phyloP scores from a whole-genome alignment of 768 basidiomycete species.

The Boletus rubropictus region DNA sequence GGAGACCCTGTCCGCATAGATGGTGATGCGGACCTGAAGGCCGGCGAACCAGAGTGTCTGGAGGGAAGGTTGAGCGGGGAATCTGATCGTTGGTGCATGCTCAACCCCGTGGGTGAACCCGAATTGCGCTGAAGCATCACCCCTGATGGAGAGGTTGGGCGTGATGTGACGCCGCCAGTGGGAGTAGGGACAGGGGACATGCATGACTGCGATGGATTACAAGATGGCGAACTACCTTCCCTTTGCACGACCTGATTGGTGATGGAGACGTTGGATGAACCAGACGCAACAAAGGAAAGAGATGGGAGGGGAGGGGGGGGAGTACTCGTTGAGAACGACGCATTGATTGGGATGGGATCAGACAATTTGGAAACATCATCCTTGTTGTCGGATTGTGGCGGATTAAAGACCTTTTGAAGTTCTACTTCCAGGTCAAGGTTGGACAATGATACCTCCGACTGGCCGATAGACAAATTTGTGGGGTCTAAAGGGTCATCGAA shows the following conservation, averaged over 20 bases:
- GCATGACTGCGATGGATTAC: constrained; percentile 4
- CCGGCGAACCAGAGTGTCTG: constrained; percentile 17
- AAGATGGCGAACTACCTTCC: constrained; percentile 1
- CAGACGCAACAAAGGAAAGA: constrained; percentile 15
- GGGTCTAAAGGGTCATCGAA: constrained; percentile 28
- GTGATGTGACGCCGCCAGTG: background rate
- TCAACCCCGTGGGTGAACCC: constrained; percentile 16
- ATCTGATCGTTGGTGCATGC: constrained; percentile 19
- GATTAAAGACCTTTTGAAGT: constrained; percentile 20
- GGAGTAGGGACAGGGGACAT: background rate
- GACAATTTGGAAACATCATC: constrained; percentile 20
- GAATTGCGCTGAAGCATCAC: constrained; percentile 10
- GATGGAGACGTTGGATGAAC: constrained; percentile 15
- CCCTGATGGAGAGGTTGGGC: constrained; percentile 11
- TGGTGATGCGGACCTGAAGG: constrained; percentile 19
- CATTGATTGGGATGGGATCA: constrained; percentile 20
- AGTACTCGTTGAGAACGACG: constrained; percentile 25
- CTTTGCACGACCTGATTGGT: constrained; percentile 5
- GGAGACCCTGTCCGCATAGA: constrained; percentile 25
- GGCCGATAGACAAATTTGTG: constrained; percentile 31
- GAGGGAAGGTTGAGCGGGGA: constrained; percentile 19
- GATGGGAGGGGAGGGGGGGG: constrained; percentile 22
- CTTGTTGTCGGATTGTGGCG: constrained; percentile 7
- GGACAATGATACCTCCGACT: constrained; percentile 33
- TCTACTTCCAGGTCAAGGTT: constrained; percentile 31